Conservation (phyloP, 2,329 filamentous ascomycete species). For the Fusarium hainanense region DNA sequence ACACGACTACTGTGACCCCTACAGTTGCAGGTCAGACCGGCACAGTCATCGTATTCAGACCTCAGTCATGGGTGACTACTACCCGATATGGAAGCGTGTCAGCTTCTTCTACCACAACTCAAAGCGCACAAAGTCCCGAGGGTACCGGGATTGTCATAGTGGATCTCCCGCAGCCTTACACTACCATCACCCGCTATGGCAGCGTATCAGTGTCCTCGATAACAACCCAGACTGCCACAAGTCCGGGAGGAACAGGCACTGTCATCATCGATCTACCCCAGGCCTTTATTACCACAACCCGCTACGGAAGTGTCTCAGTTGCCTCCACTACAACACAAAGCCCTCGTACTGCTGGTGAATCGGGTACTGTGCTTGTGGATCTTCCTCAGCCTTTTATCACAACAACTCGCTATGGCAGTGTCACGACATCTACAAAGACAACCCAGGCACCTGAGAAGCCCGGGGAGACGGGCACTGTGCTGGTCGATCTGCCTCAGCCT, state of each 20-base stretch:
- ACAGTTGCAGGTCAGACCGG: neutral
- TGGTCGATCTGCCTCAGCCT: constrained; percentile 8
- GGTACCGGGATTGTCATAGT: neutral
- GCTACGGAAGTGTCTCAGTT: neutral
- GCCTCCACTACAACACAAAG: neutral
- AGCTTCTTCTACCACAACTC: neutral
- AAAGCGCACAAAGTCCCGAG: accelerated
- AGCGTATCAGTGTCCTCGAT: neutral
- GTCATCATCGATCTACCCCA: neutral
- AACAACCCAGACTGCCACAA: neutral
- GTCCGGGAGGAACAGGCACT: neutral
- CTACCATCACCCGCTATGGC: neutral
- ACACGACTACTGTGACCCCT: neutral
- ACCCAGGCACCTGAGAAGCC: neutral
- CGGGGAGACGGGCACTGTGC: neutral
- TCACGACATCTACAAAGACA: neutral
- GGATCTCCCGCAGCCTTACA: neutral
- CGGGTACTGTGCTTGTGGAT: neutral
- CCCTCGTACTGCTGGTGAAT: neutral
- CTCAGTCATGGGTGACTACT: neutral
- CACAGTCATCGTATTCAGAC: neutral
- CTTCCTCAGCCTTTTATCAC: neutral
- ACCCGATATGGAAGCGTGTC: constrained; percentile 10
- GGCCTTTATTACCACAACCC: neutral
- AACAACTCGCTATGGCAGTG: neutral